Conservation (phyloP, 2,329 filamentous ascomycete species). For the Byssoonygena ceratinophila region DNA sequence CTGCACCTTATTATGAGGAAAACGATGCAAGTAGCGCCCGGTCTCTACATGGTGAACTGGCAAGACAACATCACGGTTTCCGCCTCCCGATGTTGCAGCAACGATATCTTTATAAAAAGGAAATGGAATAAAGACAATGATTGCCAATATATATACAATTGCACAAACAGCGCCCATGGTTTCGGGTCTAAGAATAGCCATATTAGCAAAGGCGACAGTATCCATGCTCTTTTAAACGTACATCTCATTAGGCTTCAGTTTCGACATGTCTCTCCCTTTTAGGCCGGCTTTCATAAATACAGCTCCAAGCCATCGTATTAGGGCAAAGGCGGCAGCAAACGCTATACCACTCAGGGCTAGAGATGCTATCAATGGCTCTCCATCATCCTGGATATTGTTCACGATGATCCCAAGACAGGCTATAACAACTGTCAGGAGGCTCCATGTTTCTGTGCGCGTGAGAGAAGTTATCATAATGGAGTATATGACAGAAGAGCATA, state of each 20-base stretch:
- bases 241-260: constrained; percentile 63
- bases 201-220: constrained; percentile 7
- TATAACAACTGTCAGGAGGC: constrained; percentile 53
- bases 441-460: constrained; percentile 45
- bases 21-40: constrained; percentile 77
- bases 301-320: constrained; percentile 87
- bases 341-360: constrained; percentile 76
- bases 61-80: constrained; percentile 76
- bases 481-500: not conserved
- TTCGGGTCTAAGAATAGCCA: constrained; percentile 55
- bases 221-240: constrained; percentile 30
- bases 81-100: constrained; percentile 82
- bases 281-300: constrained; percentile 80
- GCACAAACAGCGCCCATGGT: constrained; percentile 93
- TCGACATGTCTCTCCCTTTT: constrained; percentile 82
- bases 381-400: constrained; percentile 74
- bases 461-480: constrained; percentile 34
- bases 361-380: constrained; percentile 79
- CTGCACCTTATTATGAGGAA: constrained; percentile 80
- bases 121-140: constrained; percentile 91
- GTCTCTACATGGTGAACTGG: constrained; percentile 63
- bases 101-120: constrained; percentile 98
- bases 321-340: constrained; percentile 68
- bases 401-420: constrained; percentile 60
- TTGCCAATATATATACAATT: constrained; percentile 75